Percentiles rank a stretch among this genome's conserved stretches.
These are phyloP conservation scores for Malbranchea zuffiana DNA, from an alignment of 2,329 filamentous ascomycete species.

Conservation along the genomic window DNA sequence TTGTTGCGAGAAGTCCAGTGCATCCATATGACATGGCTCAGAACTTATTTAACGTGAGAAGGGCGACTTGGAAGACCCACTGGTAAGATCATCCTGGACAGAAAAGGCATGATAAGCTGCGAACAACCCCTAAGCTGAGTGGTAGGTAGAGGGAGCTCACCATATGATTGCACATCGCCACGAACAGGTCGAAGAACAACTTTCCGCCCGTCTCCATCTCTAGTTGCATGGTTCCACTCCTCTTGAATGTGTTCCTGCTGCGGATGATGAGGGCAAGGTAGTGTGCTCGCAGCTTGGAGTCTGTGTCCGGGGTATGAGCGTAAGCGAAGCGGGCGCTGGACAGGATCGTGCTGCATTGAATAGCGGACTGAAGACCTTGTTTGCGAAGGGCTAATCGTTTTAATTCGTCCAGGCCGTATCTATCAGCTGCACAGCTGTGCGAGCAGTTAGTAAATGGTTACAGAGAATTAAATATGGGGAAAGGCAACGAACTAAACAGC, in stretches of 20 bases:
- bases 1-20: too few species aligned
- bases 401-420: conserved; percentile 71
- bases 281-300: conserved; percentile 83
- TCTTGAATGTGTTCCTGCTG: conserved; percentile 77
- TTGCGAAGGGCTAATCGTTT: conserved; percentile 78
- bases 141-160: conserved; percentile 39
- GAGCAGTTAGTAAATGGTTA: neutral
- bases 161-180: conserved; percentile 84
- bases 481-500: conserved; percentile 56
- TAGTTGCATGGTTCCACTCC: conserved; percentile 87
- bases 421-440: conserved; percentile 62
- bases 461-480: neutral
- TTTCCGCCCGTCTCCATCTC: conserved; percentile 85
- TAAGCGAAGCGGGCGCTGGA: conserved; percentile 84
- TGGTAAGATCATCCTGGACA: conserved; percentile 20
- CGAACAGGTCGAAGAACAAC: conserved; percentile 88
- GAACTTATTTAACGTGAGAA: conserved; percentile 16
- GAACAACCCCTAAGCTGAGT: conserved; percentile 12
- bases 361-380: conserved; percentile 75
- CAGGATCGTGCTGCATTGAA: conserved; percentile 75
- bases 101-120: conserved; percentile 9
- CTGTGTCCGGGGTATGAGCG: conserved; percentile 73
- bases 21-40: too few species aligned
- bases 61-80: conserved; percentile 16
- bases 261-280: conserved; percentile 89